These are phyloP conservation scores for Rubia yunnanensis DNA, from an alignment of 257 asterid genomes.

Conservation along the genomic window DNA sequence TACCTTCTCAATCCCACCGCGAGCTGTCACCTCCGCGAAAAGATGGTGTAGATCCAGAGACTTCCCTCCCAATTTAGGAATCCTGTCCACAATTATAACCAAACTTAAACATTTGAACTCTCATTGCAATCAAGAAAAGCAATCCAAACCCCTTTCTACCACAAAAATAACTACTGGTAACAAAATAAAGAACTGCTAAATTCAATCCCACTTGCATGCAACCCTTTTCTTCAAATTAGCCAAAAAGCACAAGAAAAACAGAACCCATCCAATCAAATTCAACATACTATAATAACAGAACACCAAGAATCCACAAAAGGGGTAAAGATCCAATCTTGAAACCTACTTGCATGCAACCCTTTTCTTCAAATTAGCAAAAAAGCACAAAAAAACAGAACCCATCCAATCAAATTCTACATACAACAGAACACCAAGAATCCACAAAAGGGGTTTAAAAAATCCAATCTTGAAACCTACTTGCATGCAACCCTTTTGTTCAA, in stretches of 20 bases:
- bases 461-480: too few species aligned
- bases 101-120: neutral
- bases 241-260: neutral
- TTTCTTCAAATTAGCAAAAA: neutral
- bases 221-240: neutral
- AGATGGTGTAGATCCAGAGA: slow-evolving; percentile 72
- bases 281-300: neutral
- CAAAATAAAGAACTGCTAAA: too few species aligned
- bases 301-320: neutral
- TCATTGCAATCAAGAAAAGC: neutral
- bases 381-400: neutral
- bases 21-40: slow-evolving; percentile 81
- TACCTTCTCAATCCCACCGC: slow-evolving; percentile 95
- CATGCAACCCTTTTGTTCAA: neutral
- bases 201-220: neutral
- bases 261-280: neutral
- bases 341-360: neutral
- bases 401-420: neutral
- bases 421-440: neutral
- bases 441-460: too few species aligned
- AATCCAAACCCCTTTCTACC: too few species aligned
- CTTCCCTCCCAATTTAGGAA: slow-evolving; percentile 74
- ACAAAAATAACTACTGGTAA: too few species aligned
- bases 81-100: slow-evolving; percentile 28
- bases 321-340: neutral